Evolutionary conservation across 2,329 filamentous ascomycete genomes (phyloP).

Genomic region (Cadophora sp.): DNA sequence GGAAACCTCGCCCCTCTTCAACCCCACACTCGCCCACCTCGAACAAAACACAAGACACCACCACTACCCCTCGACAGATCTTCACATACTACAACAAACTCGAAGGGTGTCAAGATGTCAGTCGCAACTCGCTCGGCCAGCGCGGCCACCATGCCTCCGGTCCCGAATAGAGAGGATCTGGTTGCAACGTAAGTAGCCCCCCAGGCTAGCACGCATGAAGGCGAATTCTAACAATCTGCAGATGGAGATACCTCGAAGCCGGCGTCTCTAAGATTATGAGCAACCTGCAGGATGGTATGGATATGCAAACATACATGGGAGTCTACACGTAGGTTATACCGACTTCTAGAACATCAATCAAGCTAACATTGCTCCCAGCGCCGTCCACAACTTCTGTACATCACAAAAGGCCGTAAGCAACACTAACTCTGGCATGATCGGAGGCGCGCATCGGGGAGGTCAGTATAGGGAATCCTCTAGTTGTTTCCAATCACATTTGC

Average conservation of each 20-base stretch:
- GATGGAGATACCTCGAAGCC: constrained; percentile 88
- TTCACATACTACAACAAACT: constrained; percentile 1
- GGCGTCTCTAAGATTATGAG: constrained; percentile 95
- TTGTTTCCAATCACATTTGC: constrained; percentile 24
- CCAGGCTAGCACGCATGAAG: background rate
- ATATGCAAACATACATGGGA: constrained; percentile 96
- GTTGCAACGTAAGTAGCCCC: constrained; percentile 62
- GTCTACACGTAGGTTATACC: constrained; percentile 77
- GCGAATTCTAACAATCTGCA: constrained; percentile 48
- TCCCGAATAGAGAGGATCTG: constrained; percentile 68
- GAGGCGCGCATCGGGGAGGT: constrained; percentile 75
- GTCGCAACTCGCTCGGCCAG: background rate
- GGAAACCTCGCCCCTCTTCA: constrained; percentile 11
- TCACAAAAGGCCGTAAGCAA: constrained; percentile 90
- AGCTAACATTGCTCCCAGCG: constrained; percentile 59
- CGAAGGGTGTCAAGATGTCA: constrained; percentile 12
- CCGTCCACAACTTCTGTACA: constrained; percentile 98
- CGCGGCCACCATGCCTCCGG: constrained; percentile 56
- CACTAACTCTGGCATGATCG: constrained; percentile 51
- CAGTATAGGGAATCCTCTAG: constrained; percentile 36
- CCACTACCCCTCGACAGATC: background rate
- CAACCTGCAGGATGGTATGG: constrained; percentile 88
- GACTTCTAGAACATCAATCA: background rate
- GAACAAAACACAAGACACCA: background rate
- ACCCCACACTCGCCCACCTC: constrained; percentile 9